A percentile compares a stretch with the other conserved stretches of the same genome.
phyloP scores from a whole-genome alignment of 2,329 filamentous ascomycete genomes.

The Talaromyces sp. region DNA sequence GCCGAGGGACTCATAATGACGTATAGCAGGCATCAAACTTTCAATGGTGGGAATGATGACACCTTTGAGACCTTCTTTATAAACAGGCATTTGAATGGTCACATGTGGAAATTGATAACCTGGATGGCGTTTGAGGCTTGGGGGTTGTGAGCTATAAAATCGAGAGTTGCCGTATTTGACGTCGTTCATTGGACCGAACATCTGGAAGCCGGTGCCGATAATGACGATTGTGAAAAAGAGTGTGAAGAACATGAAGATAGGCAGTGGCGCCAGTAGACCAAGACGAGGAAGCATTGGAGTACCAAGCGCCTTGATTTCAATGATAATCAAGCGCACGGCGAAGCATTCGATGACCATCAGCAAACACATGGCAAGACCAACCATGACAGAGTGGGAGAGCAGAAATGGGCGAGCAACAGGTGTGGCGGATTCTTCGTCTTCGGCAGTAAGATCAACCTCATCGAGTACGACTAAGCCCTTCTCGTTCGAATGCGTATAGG shows the following conservation, averaged over 20 bases:
- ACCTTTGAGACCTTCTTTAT: conserved; percentile 76
- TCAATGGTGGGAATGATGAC: conserved; percentile 63
- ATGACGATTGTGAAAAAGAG: conserved; percentile 20
- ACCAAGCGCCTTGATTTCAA: conserved; percentile 18
- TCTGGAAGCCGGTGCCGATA: conserved; percentile 16
- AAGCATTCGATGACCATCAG: conserved; percentile 21
- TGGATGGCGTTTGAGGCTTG: conserved; percentile 17
- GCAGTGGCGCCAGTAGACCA: conserved; percentile 14
- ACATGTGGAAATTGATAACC: conserved; percentile 37
- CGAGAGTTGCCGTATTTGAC: conserved; percentile 19
- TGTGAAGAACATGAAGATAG: conserved; percentile 20
- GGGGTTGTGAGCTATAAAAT: conserved; percentile 20
- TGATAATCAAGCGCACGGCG: conserved; percentile 17
- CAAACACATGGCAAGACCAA: conserved; percentile 19
- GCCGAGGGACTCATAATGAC: conserved; percentile 57
- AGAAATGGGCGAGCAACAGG: conserved; percentile 19
- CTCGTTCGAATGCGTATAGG: conserved; percentile 5
- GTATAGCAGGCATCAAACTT: conserved; percentile 58
- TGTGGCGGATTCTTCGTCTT: conserved; percentile 17
- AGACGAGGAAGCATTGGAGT: conserved; percentile 19
- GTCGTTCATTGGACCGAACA: conserved; percentile 19
- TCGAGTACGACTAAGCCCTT: conserved; percentile 17
- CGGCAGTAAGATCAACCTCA: conserved; percentile 18
- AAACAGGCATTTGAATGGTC: conserved; percentile 83
- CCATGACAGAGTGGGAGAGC: conserved; percentile 19